Conservation (phyloP, 441 rosid species). For the Euphorbia schlechtendalii region DNA sequence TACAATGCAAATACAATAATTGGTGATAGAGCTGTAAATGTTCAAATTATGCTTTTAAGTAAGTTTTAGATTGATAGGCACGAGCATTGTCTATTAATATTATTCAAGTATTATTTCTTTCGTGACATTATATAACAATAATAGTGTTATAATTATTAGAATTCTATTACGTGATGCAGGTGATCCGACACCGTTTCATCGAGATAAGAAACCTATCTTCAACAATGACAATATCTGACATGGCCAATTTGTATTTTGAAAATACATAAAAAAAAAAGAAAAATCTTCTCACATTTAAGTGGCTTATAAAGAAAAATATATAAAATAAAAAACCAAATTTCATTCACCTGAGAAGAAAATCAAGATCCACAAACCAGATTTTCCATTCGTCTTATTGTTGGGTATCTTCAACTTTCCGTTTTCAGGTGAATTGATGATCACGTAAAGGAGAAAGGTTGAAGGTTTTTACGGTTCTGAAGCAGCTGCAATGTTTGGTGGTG, state of each 20-base stretch:
- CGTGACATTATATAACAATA: no score
- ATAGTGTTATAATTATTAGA: neutral
- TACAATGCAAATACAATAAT: no score
- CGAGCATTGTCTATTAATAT: no score
- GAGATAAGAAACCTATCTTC: conserved; percentile 1
- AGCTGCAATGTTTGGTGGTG: conserved; percentile 34
- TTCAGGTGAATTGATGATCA: neutral
- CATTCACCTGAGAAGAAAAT: neutral
- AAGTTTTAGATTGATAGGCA: no score
- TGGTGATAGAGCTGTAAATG: no score
- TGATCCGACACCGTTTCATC: neutral
- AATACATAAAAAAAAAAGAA: neutral
- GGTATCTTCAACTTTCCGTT: neutral
- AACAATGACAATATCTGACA: conserved; percentile 1
- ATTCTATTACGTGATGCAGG: neutral
- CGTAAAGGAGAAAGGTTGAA: neutral
- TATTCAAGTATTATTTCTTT: no score
- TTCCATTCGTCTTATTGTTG: neutral
- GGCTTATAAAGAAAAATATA: neutral
- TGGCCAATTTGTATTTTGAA: neutral
- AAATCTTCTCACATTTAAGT: neutral
- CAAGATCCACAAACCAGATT: neutral
- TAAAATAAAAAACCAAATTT: neutral
- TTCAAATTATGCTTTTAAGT: no score
- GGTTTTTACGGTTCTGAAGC: neutral